Evolutionary conservation across 805 yeast genomes (phyloP).

Genomic region (Wickerhamiella slavikovae): DNA sequence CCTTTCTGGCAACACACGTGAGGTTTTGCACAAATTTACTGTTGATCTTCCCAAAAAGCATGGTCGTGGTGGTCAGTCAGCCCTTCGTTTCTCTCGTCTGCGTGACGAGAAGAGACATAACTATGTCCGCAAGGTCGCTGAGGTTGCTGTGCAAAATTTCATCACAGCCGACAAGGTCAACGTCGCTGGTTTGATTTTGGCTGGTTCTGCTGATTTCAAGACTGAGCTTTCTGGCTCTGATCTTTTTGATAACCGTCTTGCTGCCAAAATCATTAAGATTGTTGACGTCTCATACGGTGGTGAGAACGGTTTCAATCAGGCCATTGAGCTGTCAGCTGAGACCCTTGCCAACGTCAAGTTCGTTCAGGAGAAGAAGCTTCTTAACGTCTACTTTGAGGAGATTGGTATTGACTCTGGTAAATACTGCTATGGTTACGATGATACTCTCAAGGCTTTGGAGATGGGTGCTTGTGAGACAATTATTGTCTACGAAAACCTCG

Average conservation of each 20-base stretch:
- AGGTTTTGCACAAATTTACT: constrained; percentile 82
- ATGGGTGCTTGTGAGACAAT: constrained; percentile 88
- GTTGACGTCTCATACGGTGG: constrained; percentile 99
- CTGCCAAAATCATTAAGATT: constrained; percentile 67
- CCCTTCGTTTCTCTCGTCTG: constrained; percentile 94
- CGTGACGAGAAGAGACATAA: constrained; percentile 99
- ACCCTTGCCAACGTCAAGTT: constrained; percentile 92
- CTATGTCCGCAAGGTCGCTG: constrained; percentile 95
- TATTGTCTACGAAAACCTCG: constrained; percentile 84
- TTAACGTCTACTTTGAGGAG: constrained; percentile 85
- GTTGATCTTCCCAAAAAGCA: constrained; percentile 98
- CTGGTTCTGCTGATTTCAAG: constrained; percentile 98
- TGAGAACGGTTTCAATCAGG: constrained; percentile 98
- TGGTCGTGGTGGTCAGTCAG: constrained; percentile 99
- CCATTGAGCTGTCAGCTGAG: constrained; percentile 93
- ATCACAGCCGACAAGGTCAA: constrained; percentile 87
- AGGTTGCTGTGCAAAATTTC: constrained; percentile 92
- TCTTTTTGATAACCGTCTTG: constrained; percentile 77
- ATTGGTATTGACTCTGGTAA: constrained; percentile 94
- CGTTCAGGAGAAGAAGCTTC: constrained; percentile 92
- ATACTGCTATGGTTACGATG: constrained; percentile 94
- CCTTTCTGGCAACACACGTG: constrained; percentile 91
- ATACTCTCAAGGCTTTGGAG: constrained; percentile 88
- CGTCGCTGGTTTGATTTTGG: constrained; percentile 84
- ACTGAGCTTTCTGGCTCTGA: constrained; percentile 85